phyloP scores from a whole-genome alignment of 2,329 filamentous ascomycete species.

The Elsinoe fawcettii region DNA sequence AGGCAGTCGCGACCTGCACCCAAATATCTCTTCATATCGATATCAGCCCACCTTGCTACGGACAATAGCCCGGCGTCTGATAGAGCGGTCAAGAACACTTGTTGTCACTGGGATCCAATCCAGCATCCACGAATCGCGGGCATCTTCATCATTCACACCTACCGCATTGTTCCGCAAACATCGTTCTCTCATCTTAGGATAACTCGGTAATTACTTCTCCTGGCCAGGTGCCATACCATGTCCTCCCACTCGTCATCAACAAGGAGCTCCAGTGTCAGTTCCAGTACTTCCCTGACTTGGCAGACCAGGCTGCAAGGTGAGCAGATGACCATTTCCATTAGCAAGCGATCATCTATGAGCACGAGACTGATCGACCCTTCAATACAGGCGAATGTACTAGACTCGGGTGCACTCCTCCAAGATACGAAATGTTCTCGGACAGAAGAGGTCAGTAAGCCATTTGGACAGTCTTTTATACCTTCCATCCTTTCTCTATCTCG shows the following conservation, averaged over 20 bases:
- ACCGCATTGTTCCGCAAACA: background rate
- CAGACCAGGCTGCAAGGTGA: slow-evolving; percentile 28
- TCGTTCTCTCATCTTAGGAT: background rate
- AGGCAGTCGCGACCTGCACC: background rate
- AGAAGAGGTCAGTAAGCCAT: slow-evolving; percentile 53
- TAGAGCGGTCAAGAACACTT: background rate
- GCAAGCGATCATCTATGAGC: background rate
- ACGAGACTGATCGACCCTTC: slow-evolving; percentile 16
- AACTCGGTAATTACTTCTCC: background rate
- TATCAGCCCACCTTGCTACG: background rate
- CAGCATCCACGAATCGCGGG: background rate
- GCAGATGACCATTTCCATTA: slow-evolving; percentile 13
- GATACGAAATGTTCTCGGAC: slow-evolving; percentile 58
- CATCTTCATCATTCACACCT: background rate
- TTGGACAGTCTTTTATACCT: slow-evolving; percentile 18
- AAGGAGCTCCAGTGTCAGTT: slow-evolving; percentile 15
- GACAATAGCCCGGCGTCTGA: background rate
- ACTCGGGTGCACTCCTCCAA: slow-evolving; percentile 3
- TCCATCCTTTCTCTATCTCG: background rate
- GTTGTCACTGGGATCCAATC: background rate
- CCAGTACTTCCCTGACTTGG: slow-evolving; percentile 20
- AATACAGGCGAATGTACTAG: slow-evolving; percentile 16
- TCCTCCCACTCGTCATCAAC: slow-evolving; percentile 16
- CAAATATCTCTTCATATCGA: background rate
- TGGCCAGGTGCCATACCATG: slow-evolving; percentile 7